These are phyloP conservation scores for Lavandula angustifolia DNA, from an alignment of 257 asterid genomes.

Conservation along the genomic window DNA sequence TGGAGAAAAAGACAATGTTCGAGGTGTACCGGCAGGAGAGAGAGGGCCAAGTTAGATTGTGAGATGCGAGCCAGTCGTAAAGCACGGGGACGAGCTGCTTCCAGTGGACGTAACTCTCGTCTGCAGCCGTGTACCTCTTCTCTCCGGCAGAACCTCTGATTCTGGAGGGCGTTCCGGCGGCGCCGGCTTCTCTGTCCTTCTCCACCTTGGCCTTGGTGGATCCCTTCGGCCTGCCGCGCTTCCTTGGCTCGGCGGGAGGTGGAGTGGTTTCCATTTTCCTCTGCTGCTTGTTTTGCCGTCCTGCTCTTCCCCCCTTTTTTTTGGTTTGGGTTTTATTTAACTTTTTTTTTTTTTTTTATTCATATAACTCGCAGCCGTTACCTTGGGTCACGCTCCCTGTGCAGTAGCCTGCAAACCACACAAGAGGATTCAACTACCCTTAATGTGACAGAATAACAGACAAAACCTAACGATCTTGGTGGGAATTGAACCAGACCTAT, in stretches of 20 bases:
- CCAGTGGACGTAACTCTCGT: constrained; percentile 88
- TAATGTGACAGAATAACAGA: too few relatives aligned
- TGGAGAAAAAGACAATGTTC: background rate
- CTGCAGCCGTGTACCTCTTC: constrained; percentile 51
- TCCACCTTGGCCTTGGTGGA: constrained; percentile 46
- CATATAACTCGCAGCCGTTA: too few relatives aligned
- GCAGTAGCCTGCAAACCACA: too few relatives aligned
- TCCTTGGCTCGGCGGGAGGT: constrained; percentile 65
- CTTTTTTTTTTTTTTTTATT: too few relatives aligned
- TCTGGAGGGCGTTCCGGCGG: constrained; percentile 37
- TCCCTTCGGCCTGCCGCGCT: constrained; percentile 95
- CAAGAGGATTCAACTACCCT: too few relatives aligned
- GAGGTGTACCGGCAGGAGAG: constrained; percentile 64
- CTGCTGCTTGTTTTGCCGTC: background rate
- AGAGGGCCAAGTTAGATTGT: constrained; percentile 64
- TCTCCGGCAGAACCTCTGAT: constrained; percentile 49
- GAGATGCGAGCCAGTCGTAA: constrained; percentile 71
- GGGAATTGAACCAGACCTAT: too few relatives aligned
- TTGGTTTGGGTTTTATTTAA: constrained; percentile 9
- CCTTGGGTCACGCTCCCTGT: too few relatives aligned
- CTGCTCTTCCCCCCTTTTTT: constrained; percentile 25
- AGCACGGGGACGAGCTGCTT: constrained; percentile 84
- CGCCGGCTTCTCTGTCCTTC: constrained; percentile 49
- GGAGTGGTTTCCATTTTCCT: constrained; percentile 49
- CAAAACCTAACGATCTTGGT: too few relatives aligned